Base-by-base conservation (phyloP, 164 flowering plant genomes). In the Stephania cephalantha region DNA sequence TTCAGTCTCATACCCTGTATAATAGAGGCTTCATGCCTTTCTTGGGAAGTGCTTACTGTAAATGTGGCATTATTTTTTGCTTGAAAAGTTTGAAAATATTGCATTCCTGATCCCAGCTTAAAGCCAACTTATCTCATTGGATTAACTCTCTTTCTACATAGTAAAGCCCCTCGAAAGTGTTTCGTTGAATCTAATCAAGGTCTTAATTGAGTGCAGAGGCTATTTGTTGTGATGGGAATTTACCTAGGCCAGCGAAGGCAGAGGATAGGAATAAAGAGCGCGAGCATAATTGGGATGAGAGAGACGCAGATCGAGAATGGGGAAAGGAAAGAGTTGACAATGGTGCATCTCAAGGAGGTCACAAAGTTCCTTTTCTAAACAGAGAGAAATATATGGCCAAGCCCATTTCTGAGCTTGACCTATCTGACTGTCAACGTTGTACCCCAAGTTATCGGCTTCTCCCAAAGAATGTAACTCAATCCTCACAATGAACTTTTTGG, bases 391-490 rank as follows among this genome's bases (percentile, higher is more conserved):
- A 84, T 77, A 58, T 83, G 81, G 82, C 78, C 10, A 95, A 95
- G 78, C 92, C 98, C 45, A 92, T 95, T 77, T 90, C 90, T 69
- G 98, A 95, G 82, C 97, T 93, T 83, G 99, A 95, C 78, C 91
- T 95, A 69, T 95, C 99, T 68, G 84, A 90, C 76, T 95, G 98
- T 81, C 89, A 92, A 76, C 85, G 93, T 50, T 95, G 99, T 85
- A 92, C 97, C 77, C 99, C 99, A 66, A 95, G 99, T 79, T 95
- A 95, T 78, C 90, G 98, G 44, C 94, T 91, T 75, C 90, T 96
- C 31, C 99, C 99, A 52, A 88, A 87, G 82, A 85, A 91, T 87
- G 99, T 96, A 79, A 88, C 48, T 85, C 29, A 12, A 6, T 72
- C 61, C 18, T 29, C 73, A 55, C 42, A 11, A 35, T 68, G 2